Percentiles rank a stretch among this genome's conserved stretches.
phyloP scores from a whole-genome alignment of 2,329 filamentous ascomycete species.

The Aaosphaeria pasadenensis region DNA sequence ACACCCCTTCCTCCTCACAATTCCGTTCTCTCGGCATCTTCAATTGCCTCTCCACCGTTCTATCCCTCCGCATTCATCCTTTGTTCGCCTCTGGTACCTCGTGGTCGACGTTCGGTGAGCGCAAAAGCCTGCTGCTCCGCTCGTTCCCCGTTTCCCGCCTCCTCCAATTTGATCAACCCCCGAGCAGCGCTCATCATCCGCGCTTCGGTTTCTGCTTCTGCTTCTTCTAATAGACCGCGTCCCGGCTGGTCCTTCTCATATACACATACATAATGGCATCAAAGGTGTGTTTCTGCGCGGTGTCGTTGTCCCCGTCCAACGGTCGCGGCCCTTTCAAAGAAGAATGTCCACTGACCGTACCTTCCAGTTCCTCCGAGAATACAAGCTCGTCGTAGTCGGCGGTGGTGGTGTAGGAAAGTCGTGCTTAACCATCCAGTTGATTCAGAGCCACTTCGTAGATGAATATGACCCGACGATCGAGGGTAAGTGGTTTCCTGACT shows the following conservation, averaged over 20 bases:
- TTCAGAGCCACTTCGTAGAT: slow-evolving; percentile 90
- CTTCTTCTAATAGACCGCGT: not conserved
- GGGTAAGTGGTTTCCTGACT: slow-evolving; percentile 59
- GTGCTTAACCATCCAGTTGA: slow-evolving; percentile 88
- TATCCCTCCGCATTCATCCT: too few species aligned
- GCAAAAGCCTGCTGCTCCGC: slow-evolving; percentile 2
- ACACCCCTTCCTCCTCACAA: too few species aligned
- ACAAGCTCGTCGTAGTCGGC: slow-evolving; percentile 79
- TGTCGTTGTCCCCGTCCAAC: not conserved
- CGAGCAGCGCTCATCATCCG: slow-evolving; percentile 3
- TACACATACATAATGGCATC: slow-evolving; percentile 31
- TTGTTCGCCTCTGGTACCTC: not conserved
- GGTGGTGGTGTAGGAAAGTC: slow-evolving; percentile 99
- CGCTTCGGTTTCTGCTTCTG: not conserved
- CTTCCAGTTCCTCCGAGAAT: slow-evolving; percentile 51
- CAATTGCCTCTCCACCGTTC: too few species aligned
- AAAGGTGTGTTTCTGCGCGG: slow-evolving; percentile 24
- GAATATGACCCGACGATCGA: slow-evolving; percentile 99
- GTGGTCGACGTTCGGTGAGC: slow-evolving; percentile 1
- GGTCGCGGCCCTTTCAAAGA: not conserved
- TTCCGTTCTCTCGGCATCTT: too few species aligned
- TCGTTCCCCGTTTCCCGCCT: slow-evolving; percentile 14
- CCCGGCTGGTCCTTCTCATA: not conserved
- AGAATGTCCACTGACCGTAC: slow-evolving; percentile 19
- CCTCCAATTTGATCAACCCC: slow-evolving; percentile 11